Evolutionary conservation across 2,329 filamentous ascomycete species (phyloP).

Genomic region (Trichoderma aggressivum): DNA sequence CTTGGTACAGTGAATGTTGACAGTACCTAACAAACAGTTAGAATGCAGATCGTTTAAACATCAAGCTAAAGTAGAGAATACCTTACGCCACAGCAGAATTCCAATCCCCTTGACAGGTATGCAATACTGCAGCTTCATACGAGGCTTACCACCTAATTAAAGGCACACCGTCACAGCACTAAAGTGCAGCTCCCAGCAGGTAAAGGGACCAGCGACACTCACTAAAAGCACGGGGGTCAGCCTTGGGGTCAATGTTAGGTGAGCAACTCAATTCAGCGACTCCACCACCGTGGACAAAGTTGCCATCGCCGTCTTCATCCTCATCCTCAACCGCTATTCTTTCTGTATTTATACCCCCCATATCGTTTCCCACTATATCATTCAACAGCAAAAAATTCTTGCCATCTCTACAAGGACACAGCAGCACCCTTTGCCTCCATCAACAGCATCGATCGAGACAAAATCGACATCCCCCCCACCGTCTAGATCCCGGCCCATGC

Average conservation of each 20-base stretch:
- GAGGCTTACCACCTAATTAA: neutral
- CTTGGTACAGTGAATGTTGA: neutral
- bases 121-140: neutral
- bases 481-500: constrained; percentile 6
- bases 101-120: neutral
- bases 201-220: neutral
- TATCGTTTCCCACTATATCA: neutral
- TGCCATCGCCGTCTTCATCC: neutral
- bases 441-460: neutral
- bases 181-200: neutral
- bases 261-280: neutral
- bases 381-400: neutral
- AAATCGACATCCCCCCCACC: neutral
- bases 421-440: neutral
- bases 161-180: neutral
- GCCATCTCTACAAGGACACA: neutral
- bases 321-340: neutral
- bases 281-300: neutral
- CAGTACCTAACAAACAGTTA: neutral
- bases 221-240: neutral
- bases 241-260: neutral
- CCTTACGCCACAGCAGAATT: neutral
- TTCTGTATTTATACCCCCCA: neutral
- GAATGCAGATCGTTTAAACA: neutral
- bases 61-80: neutral